These are phyloP conservation scores for Priceomyces haplophilus DNA, from an alignment of 805 yeast species.

Conservation along the genomic window DNA sequence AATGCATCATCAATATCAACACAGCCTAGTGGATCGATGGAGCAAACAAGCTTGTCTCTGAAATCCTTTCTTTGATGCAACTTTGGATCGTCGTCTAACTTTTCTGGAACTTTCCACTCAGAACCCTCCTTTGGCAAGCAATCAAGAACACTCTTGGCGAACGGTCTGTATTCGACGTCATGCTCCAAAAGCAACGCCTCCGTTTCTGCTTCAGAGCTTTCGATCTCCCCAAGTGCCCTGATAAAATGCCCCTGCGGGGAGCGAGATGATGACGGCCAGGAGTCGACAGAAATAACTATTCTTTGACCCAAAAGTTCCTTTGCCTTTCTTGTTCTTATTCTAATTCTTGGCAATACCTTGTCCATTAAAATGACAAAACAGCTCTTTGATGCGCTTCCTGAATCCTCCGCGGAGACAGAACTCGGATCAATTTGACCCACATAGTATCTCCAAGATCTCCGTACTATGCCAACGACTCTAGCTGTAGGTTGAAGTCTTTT, in stretches of 20 bases:
- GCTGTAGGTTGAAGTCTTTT: slow-evolving; percentile 84
- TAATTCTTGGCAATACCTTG: slow-evolving; percentile 76
- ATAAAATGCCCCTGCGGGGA: slow-evolving; percentile 95
- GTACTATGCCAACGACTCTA: slow-evolving; percentile 78
- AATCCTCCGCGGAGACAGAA: slow-evolving; percentile 53
- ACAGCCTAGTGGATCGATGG: slow-evolving; percentile 97
- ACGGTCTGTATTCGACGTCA: slow-evolving; percentile 95
- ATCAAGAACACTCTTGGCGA: slow-evolving; percentile 83
- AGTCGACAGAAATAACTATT: slow-evolving; percentile 86
- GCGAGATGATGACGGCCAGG: slow-evolving; percentile 83
- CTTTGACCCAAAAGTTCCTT: slow-evolving; percentile 81
- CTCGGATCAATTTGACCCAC: slow-evolving; percentile 89
- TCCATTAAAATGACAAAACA: slow-evolving; percentile 91
- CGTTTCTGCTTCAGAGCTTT: slow-evolving; percentile 91
- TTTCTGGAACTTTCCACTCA: slow-evolving; percentile 84
- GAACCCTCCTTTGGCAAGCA: slow-evolving; percentile 94
- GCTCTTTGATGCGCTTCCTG: slow-evolving; percentile 65
- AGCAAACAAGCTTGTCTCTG: slow-evolving; percentile 85
- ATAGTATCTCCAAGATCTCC: slow-evolving; percentile 93
- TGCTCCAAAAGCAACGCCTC: slow-evolving; percentile 92
- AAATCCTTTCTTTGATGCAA: slow-evolving; percentile 72
- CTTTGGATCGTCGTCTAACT: slow-evolving; percentile 48
- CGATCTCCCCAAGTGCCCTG: slow-evolving; percentile 83
- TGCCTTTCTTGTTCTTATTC: slow-evolving; percentile 86
- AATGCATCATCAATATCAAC: slow-evolving; percentile 97